Base-by-base conservation (phyloP, 177 flowering plant genomes). In the Vitis hybrid region DNA sequence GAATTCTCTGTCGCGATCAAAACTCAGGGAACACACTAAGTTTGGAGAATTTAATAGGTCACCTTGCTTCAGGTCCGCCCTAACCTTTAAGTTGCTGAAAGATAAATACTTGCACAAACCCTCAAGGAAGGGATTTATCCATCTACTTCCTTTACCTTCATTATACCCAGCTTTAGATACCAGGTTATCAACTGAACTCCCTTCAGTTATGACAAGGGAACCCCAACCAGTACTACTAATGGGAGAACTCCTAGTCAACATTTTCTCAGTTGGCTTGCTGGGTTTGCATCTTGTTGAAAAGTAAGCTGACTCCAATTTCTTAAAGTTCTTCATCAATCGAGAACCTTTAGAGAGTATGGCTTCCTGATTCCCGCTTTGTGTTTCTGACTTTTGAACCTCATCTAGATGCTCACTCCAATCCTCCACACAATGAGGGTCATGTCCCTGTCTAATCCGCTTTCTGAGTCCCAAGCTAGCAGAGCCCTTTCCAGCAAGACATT, bases 1-100 rank as follows among this genome's bases (percentile, higher is more conserved):
- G 74, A 87, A 89, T 60, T 94, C 97, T 67, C 89, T 92, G 75
- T 96, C 98, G 4, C 98, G 92, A 72, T 96, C 97, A 74, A 96
- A 94, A 72, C 90, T 77, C 60, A 96, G 81, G 2, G 97, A 88
- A 81, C 99, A 96, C 12, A 96, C 94, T 13, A 96, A 79, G 77
- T 91, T 94, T 59, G 96, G 91, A 69, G 97, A 89, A 75, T 87
- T 93, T 54, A 96, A 79, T 56, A 96, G 84, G 80, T 94, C 99
- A 27, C 90, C 95, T 78, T 93, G 98, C 75, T 94, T 93, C 79
- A 96, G 72, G 56, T 94, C 91, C 56, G 95, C 98, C 79, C 81
- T 91, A 50, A 92, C 92, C 74, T 82, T 87, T 54, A 93, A 74
- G 81, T 89, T 89, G 72, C 87, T 89, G 73, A 80, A 88, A 52